Percentiles rank a stretch among this genome's conserved stretches.
phyloP scores from a whole-genome alignment of 768 basidiomycete genomes.

The Dentipellis sp. region DNA sequence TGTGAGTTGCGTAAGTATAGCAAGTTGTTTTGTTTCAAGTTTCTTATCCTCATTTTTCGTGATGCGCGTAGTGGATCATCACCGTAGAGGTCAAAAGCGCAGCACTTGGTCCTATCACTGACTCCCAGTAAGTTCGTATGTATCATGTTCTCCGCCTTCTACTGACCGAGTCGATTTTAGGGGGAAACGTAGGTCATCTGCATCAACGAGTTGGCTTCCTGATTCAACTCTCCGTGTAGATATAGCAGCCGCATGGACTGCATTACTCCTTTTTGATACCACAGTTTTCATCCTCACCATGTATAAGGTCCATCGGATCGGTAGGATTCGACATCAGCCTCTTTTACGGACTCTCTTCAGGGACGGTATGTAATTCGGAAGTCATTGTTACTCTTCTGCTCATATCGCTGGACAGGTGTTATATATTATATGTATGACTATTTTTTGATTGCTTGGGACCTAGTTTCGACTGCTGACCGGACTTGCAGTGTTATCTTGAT shows the following conservation, averaged over 20 bases:
- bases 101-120: background rate
- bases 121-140: background rate
- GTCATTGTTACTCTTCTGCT: too few relatives aligned
- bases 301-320: background rate
- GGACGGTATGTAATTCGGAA: background rate
- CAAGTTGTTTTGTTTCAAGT: background rate
- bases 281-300: background rate
- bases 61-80: background rate
- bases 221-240: background rate
- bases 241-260: background rate
- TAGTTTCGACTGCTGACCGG: background rate
- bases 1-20: background rate
- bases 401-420: background rate
- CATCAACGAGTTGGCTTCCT: too few relatives aligned
- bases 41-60: background rate
- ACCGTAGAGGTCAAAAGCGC: background rate
- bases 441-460: background rate
- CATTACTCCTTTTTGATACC: background rate
- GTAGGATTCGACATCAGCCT: background rate
- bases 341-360: background rate
- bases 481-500: background rate
- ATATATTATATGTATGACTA: background rate
- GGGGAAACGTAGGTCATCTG: background rate
- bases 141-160: background rate
- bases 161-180: background rate